Conservation (phyloP, 805 yeast species). For the Candida maris region DNA sequence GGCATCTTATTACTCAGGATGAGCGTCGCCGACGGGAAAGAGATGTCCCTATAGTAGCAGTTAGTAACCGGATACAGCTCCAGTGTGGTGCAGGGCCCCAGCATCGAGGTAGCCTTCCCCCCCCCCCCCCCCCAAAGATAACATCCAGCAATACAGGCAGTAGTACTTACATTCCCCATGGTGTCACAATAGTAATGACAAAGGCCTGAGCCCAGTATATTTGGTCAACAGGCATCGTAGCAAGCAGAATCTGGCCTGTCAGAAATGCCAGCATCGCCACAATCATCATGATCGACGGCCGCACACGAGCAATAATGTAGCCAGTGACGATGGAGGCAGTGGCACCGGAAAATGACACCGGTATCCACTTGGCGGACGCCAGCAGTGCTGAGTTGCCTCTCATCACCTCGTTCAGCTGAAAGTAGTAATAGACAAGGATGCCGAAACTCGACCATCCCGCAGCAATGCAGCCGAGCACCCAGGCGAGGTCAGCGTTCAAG, state of each 20-base stretch:
- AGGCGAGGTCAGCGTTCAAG: background rate
- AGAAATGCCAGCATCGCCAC: background rate
- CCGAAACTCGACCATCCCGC: background rate
- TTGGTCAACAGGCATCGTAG: background rate
- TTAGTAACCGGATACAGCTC: too few species aligned
- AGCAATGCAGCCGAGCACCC: constrained; percentile 1
- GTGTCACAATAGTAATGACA: background rate
- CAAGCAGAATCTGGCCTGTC: background rate
- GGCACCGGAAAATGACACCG: background rate
- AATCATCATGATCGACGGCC: background rate
- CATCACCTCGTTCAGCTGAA: background rate
- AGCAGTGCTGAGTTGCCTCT: background rate
- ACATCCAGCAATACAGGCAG: too few species aligned
- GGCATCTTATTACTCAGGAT: constrained; percentile 1
- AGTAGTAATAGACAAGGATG: background rate
- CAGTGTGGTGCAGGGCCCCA: too few species aligned
- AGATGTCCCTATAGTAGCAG: background rate
- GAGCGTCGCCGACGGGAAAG: constrained; percentile 1
- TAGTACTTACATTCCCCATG: constrained; percentile 1
- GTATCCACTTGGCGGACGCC: background rate
- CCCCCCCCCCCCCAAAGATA: too few species aligned
- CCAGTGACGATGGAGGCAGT: constrained; percentile 1
- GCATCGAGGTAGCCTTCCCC: too few species aligned
- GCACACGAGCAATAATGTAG: background rate
- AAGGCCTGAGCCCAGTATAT: constrained; percentile 2